Conservation (phyloP, 352 stramenopile genomes). For the Thraustochytrium striatum region DNA sequence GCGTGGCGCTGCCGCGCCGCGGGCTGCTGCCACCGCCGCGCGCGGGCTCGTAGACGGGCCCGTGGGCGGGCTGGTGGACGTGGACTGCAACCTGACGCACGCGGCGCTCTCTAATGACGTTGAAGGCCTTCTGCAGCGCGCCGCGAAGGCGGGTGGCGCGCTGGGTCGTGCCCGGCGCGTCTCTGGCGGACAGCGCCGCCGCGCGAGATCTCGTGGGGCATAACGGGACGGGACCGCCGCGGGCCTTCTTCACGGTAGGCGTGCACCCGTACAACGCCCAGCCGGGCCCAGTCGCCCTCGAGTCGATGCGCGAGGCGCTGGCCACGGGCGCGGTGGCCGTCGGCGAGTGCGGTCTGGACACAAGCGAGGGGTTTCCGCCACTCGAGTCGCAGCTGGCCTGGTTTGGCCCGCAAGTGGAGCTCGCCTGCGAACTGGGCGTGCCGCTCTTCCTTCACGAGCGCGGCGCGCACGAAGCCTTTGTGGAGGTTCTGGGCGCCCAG, state of each 20-base stretch:
- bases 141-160: neutral
- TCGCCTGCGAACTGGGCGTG: constrained; percentile 66
- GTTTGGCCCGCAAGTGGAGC: constrained; percentile 65
- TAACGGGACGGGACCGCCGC: neutral
- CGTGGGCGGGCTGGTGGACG: constrained; percentile 42
- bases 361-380: constrained; percentile 57
- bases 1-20: too few species aligned
- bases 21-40: too few species aligned
- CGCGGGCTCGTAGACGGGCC: too few species aligned
- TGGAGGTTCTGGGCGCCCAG: neutral
- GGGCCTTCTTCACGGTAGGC: constrained; percentile 64
- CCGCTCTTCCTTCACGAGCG: constrained; percentile 70
- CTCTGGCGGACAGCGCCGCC: neutral
- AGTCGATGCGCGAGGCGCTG: neutral
- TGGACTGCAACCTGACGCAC: constrained; percentile 51
- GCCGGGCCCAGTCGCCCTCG: constrained; percentile 28
- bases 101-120: constrained; percentile 29
- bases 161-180: neutral
- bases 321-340: constrained; percentile 54
- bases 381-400: constrained; percentile 60
- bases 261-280: constrained; percentile 70
- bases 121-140: neutral
- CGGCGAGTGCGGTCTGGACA: constrained; percentile 74
- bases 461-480: constrained; percentile 32
- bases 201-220: neutral